These are phyloP conservation scores for Pichia deserticola DNA, from an alignment of 805 yeast species.

Conservation along the genomic window DNA sequence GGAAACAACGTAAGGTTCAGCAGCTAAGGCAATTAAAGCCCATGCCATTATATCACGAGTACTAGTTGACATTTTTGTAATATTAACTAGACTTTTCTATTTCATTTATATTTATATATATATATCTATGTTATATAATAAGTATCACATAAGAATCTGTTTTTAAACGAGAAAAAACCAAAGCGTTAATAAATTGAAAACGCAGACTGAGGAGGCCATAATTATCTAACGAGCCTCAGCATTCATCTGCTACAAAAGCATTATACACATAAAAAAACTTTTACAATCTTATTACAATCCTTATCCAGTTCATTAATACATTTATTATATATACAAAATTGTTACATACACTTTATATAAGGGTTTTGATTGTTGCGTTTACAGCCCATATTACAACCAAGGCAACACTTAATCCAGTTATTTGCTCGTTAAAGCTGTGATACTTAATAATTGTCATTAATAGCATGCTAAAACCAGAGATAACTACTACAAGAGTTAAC, in stretches of 20 bases:
- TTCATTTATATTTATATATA: background rate
- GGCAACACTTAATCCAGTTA: conserved; percentile 58
- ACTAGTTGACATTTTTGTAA: background rate
- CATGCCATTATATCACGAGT: conserved; percentile 12
- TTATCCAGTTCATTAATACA: no score
- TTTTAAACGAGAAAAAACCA: no score
- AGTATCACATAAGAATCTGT: no score
- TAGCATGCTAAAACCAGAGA: conserved; percentile 81
- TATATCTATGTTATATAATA: background rate
- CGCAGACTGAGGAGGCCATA: no score
- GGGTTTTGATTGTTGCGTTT: background rate
- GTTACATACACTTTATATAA: no score
- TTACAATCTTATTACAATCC: background rate
- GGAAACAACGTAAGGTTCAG: conserved; percentile 75
- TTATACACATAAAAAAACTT: background rate
- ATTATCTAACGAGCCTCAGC: no score
- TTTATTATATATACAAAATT: background rate
- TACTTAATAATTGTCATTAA: conserved; percentile 77
- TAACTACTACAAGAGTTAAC: conserved; percentile 26
- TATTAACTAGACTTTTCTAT: background rate
- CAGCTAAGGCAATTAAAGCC: conserved; percentile 33
- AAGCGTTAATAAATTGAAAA: no score
- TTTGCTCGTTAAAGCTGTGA: conserved; percentile 72
- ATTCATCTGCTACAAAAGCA: no score
- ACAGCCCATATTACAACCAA: conserved; percentile 30